Conservation (phyloP, 2,329 filamentous ascomycete genomes). For the Claviceps digitariae region DNA sequence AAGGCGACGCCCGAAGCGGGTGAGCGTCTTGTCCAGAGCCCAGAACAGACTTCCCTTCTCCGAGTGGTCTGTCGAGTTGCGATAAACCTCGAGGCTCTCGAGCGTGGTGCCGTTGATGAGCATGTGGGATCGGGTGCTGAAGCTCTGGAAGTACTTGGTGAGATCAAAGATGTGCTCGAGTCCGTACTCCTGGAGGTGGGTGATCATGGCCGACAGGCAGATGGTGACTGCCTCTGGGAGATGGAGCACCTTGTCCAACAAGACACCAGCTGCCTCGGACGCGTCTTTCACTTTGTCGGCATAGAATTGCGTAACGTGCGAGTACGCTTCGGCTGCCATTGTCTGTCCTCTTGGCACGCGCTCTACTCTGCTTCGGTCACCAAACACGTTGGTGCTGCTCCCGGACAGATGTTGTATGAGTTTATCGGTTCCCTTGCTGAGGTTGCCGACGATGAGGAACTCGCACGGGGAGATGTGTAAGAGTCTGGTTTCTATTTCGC, state of each 20-base stretch:
- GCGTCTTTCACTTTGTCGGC: conserved; percentile 64
- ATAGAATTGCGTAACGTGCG: conserved; percentile 87
- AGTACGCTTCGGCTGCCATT: conserved; percentile 71
- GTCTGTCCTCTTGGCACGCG: conserved; percentile 62
- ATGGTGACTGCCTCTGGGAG: conserved; percentile 78
- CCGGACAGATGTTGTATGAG: conserved; percentile 80
- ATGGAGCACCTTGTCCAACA: conserved; percentile 76
- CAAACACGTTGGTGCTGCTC: conserved; percentile 82
- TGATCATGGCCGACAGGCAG: conserved; percentile 94
- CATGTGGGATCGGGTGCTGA: conserved; percentile 91
- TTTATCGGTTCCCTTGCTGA: conserved; percentile 86
- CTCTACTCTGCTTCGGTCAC: conserved; percentile 79
- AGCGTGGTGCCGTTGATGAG: conserved; percentile 88
- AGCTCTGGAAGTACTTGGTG: conserved; percentile 94
- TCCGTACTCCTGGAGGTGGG: conserved; percentile 79
- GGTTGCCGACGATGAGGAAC: conserved; percentile 79
- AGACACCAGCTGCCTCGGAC: conserved; percentile 40
- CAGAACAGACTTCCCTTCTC: conserved; percentile 87
- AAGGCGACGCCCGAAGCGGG: conserved; percentile 75
- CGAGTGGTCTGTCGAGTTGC: conserved; percentile 79
- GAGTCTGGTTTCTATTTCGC: conserved; percentile 88
- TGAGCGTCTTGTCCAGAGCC: conserved; percentile 86
- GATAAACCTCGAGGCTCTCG: conserved; percentile 87
- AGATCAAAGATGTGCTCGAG: conserved; percentile 91
- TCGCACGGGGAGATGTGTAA: conserved; percentile 94